A percentile compares a stretch with the other conserved stretches of the same genome.
Evolutionary conservation across 2,329 filamentous ascomycete species (phyloP).

Genomic region (Fusarium floridanum): DNA sequence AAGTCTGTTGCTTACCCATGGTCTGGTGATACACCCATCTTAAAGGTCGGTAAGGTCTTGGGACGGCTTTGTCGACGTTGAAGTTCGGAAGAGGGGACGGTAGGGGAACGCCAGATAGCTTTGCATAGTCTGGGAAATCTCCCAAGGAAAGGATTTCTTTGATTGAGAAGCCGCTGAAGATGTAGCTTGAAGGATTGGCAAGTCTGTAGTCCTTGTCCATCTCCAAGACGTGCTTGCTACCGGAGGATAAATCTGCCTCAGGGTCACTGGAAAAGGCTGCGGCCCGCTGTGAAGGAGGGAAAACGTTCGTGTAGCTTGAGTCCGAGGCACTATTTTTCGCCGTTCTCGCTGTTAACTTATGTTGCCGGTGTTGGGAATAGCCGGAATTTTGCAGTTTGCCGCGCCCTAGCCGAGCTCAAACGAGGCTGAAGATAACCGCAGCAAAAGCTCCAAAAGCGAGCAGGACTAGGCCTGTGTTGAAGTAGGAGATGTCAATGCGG

Average conservation of each 20-base stretch:
- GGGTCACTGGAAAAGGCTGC: neutral
- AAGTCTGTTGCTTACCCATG: neutral
- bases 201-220: neutral
- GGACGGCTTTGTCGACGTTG: neutral
- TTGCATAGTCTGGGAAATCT: neutral
- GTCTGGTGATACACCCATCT: neutral
- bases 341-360: neutral
- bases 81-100: neutral
- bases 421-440: neutral
- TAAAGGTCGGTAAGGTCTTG: neutral
- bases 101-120: neutral
- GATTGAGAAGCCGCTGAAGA: neutral
- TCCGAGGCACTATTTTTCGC: neutral
- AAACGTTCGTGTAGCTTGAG: neutral
- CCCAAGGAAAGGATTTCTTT: neutral
- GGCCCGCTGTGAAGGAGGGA: neutral
- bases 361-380: neutral
- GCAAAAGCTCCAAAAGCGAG: neutral
- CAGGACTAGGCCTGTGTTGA: neutral
- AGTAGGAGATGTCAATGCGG: neutral
- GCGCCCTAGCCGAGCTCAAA: neutral
- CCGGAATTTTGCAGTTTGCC: neutral
- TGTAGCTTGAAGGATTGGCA: neutral
- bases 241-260: neutral
- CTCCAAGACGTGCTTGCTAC: neutral